Evolutionary conservation across 495 filamentous ascomycete species (phyloP).

Genomic region (Xylaria acuta): DNA sequence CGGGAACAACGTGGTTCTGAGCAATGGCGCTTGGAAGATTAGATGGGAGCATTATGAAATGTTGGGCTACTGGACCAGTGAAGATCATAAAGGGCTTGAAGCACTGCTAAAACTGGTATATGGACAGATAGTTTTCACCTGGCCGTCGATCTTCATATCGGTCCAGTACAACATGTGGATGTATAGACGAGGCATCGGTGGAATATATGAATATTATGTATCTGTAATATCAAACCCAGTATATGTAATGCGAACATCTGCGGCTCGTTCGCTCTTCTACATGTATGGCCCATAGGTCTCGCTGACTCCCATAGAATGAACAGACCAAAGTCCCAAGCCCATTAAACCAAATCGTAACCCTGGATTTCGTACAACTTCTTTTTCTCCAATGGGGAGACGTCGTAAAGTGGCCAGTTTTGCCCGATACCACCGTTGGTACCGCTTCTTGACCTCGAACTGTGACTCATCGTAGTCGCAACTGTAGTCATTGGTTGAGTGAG

Average conservation of each 20-base stretch:
- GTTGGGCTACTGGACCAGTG: not conserved
- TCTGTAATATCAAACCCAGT: constrained; percentile 35
- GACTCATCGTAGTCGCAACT: too few relatives aligned
- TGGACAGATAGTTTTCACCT: not conserved
- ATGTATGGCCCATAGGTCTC: constrained; percentile 33
- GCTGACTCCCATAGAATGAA: constrained; percentile 28
- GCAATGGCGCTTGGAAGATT: not conserved
- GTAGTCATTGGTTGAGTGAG: not conserved
- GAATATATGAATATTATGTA: constrained; percentile 39
- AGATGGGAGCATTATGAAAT: not conserved
- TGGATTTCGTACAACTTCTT: constrained; percentile 23
- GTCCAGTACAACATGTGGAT: not conserved
- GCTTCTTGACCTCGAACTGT: too few relatives aligned
- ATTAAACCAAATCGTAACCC: constrained; percentile 34
- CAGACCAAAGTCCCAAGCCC: constrained; percentile 25
- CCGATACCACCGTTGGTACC: not conserved
- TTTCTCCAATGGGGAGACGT: constrained; percentile 10
- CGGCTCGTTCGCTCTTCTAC: constrained; percentile 34
- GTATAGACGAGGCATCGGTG: not conserved
- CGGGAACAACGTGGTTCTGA: too few relatives aligned
- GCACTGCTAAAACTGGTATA: not conserved
- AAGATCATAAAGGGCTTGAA: not conserved
- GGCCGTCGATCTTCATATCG: not conserved
- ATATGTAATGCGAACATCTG: constrained; percentile 35
- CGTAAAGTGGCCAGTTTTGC: not conserved